phyloP scores from a whole-genome alignment of 208 protist genomes.

The Wallacemonas collosoma region DNA sequence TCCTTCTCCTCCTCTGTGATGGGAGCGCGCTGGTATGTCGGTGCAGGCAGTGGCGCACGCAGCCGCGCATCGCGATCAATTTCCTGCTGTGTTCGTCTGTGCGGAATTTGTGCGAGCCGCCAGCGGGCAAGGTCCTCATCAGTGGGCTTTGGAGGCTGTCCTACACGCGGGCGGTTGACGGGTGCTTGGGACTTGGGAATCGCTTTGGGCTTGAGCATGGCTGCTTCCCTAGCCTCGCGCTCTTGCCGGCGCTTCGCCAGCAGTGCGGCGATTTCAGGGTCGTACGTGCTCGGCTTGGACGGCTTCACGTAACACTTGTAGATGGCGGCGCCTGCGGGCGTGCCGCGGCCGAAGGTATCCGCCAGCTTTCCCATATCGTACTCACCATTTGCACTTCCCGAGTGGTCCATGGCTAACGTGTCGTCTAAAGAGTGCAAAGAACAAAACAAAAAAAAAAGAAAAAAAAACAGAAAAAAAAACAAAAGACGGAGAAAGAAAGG shows the following conservation, averaged over 20 bases:
- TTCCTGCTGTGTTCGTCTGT: slow-evolving; percentile 44
- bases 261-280: slow-evolving; percentile 67
- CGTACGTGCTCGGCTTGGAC: slow-evolving; percentile 77
- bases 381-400: neutral
- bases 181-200: slow-evolving; percentile 84
- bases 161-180: slow-evolving; percentile 67
- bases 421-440: neutral
- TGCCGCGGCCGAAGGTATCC: slow-evolving; percentile 85
- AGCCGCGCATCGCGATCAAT: slow-evolving; percentile 59
- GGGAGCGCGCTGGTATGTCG: slow-evolving; percentile 41
- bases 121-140: slow-evolving; percentile 61
- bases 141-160: slow-evolving; percentile 35
- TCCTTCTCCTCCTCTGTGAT: slow-evolving; percentile 85
- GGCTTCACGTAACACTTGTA: slow-evolving; percentile 82
- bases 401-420: neutral
- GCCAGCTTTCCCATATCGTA: slow-evolving; percentile 46
- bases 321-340: slow-evolving; percentile 85
- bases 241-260: slow-evolving; percentile 58
- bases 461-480: neutral
- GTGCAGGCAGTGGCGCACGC: slow-evolving; percentile 22
- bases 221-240: slow-evolving; percentile 67
- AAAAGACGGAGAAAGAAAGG: neutral
- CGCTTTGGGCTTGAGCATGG: slow-evolving; percentile 60
- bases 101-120: slow-evolving; percentile 72
- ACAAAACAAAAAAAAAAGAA: slow-evolving; percentile 3